Evolutionary conservation across 257 asterid genomes (phyloP), one percentile per base, ranked within the genome.

Genomic region (Nemophila menziesii): DNA sequence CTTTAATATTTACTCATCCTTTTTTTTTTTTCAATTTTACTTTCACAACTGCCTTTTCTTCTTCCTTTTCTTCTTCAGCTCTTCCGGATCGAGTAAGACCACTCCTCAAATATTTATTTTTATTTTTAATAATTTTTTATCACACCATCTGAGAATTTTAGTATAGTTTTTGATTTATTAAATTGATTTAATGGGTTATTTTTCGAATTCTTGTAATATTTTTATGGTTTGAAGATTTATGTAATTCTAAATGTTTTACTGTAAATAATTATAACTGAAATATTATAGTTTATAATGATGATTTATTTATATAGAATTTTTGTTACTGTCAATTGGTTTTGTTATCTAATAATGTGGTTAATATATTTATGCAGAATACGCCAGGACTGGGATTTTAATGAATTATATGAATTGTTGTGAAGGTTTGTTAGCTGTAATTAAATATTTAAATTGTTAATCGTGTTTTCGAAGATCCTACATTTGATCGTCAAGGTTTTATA

Each of bases 51-150:
- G 51, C 71, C 47, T 37, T 65, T 38, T 56, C 58, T 47, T 21
- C 52, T 33, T 19, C 54, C 26, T 29, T 29, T 29, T 43, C 46
- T 38, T 14, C 48, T 43, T 56, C 23, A 55, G 63, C 64, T 63
- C 49, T 59, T 53, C 58, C 67, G 57, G 70, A 77, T 72, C 82
- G 34, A 68, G 78, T 74, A 60, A 69, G 78, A 55, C 2, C 24
- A 39, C 39, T 51, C 41, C 22, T 46, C 26, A 51, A 60, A 43
- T 7, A 12, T 52, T 24, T 4, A 46, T 29, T 36, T 42, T 27
- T 19, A 33, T 51, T 27, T 62, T 19, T 39, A 52, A 43, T 54
- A 14, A 12, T 54, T 19, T 27, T 33, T 27, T 51, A 39, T 20
- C 34, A 36, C 17, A 43, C 65, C 41, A 22, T 20, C 59, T 69